Base-by-base conservation (phyloP, 345 rosid species). In the Aethionema arabicum region DNA sequence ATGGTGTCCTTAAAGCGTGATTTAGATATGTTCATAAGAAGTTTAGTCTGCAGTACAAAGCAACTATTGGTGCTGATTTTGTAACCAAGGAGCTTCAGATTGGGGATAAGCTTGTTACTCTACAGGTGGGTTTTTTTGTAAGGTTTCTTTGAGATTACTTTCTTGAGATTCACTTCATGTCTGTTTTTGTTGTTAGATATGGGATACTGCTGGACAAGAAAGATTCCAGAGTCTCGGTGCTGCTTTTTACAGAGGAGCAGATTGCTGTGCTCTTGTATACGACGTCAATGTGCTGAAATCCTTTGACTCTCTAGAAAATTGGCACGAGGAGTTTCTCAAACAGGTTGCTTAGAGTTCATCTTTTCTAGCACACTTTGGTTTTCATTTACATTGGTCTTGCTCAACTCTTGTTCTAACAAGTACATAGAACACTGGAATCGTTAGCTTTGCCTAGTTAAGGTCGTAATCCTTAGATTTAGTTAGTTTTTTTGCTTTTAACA, bases 131-230 rank as follows among this genome's bases (percentile, higher is more conserved):
- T 61, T 56, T 48, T 56, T 50, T 10, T 40, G 21, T 56, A 29
- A 7, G 14, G 50, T 32, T 30, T 38, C 6, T 30, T n/a, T 40
- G 11, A 5, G 1, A n/a, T 64, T 65, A 14, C 6, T 15, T 56
- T 9, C 8, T 56, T 41, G 59, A 15, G 29, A 32, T 60, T 61
- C 36, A 10, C 4, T 47, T 12, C 5, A 5, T 29, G 39, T 45
- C n/a, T 52, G 4, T n/a, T 32, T 32, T 63, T 53, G 58, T 45
- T 11, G 37, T 9, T 78, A 92, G 98, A 85, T 92, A 80, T 92
- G 98, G 98, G 98, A 92, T 77, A 92, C 98, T 4, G 97, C 98
- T 39, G 97, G 97, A 41, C 98, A 89, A 79, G 98, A 92, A 57
- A 77, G 97, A 37, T 92, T 92, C 72, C 96, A 89, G 85, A 85